Conservation (phyloP, 371 early-diverging fungal genomes). For the Lichtheimia corymbifera region DNA sequence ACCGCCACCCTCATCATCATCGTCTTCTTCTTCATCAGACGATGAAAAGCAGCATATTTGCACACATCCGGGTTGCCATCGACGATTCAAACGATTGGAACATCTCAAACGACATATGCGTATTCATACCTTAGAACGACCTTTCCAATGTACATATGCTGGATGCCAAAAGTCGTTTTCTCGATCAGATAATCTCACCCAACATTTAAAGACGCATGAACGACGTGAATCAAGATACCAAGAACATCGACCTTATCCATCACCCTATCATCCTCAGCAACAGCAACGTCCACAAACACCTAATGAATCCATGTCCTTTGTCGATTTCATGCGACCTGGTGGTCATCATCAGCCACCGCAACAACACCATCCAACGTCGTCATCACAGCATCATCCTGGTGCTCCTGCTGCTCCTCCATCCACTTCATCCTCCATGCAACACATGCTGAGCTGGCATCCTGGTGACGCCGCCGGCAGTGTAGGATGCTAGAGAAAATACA, state of each 20-base stretch:
- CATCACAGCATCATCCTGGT: constrained; percentile 1
- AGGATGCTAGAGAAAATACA: too few relatives aligned
- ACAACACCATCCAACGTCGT: too few relatives aligned
- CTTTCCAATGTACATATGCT: constrained; percentile 68
- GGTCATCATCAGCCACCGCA: not conserved
- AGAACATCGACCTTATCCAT: constrained; percentile 4
- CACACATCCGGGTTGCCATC: constrained; percentile 51
- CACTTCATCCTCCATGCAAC: constrained; percentile 5
- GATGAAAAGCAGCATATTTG: constrained; percentile 56
- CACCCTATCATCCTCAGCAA: not conserved
- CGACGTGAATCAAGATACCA: constrained; percentile 22
- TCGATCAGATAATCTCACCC: constrained; percentile 73
- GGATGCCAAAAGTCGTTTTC: constrained; percentile 81
- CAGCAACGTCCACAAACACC: not conserved
- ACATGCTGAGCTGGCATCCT: constrained; percentile 13
- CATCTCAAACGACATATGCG: constrained; percentile 88
- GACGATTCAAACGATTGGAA: constrained; percentile 78
- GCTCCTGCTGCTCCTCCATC: too few relatives aligned
- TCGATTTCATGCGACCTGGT: constrained; percentile 8
- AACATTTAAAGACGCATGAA: constrained; percentile 63
- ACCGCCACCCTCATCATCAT: not conserved
- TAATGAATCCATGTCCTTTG: not conserved
- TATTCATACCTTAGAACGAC: constrained; percentile 84
- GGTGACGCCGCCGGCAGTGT: constrained; percentile 8
- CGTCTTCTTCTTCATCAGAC: constrained; percentile 10